Evolutionary conservation across 257 asterid species (phyloP), one percentile per base, ranked within the genome.

Genomic region (Przewalskia tangutica): DNA sequence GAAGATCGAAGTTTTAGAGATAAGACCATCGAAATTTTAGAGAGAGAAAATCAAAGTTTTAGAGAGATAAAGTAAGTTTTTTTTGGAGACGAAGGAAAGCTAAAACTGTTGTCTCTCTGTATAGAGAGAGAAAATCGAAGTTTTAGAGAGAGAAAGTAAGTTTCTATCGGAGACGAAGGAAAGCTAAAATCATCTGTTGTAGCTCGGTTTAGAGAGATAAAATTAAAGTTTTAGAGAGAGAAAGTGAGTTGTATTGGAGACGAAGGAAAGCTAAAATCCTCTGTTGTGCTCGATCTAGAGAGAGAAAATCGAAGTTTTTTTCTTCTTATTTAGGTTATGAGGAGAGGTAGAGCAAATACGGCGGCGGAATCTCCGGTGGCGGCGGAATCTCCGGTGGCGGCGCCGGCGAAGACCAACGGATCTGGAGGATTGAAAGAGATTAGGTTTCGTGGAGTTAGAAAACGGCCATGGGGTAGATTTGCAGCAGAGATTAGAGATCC

Each of bases 261-360:
- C 4, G 58, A 53, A 53, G 18, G 58, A 6, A 27, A 53, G 58
- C 58, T 53, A 38, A 2, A 53, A 53, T 13, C n/a, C 8, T 53
- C 58, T 13, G n/a, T 6, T 53, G 2, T 53, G 5, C n/a, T 53
- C 42, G 42, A 38, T 38, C 42, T 38, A 38, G 42, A 38, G 42
- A 27, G 88, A 36, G 93, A 86, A 76, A n/a, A 42, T 34, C 83
- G 84, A 7, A 17, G 88, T 85, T 44, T 89, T 89, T 90, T 0
- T 88, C 92, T 8, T 65, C 84, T 70, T 85, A 86, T 76, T n/a
- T 79, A 9, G 76, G 59, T 1, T 6, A 79, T 79, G 82, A 16
- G 82, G 48, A 79, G 76, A 60, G 82, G 76, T 2, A 79, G 76
- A 79, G 58, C 78, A 71, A 44, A 58, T 23, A 3, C 58, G 38